Percentiles rank a stretch among this genome's conserved stretches.
phyloP scores from a whole-genome alignment of 2,329 filamentous ascomycete genomes.

The Aspergillus pseudotamarii region DNA sequence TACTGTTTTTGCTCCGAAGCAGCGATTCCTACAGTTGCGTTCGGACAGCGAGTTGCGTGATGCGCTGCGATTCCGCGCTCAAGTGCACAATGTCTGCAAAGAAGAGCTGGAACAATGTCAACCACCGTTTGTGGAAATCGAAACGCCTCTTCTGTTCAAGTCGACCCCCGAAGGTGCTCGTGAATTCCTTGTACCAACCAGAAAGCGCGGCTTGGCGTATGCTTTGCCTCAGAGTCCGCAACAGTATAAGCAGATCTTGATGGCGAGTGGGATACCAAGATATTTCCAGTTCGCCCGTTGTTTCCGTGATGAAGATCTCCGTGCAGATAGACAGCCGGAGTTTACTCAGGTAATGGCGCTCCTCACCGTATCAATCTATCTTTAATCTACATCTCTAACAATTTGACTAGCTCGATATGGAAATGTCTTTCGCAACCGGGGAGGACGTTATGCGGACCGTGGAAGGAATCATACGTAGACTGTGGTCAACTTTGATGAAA shows the following conservation, averaged over 20 bases:
- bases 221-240: constrained; percentile 95
- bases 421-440: constrained; percentile 83
- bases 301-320: constrained; percentile 91
- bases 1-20: constrained; percentile 71
- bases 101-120: constrained; percentile 58
- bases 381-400: background rate
- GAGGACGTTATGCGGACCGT: constrained; percentile 67
- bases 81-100: constrained; percentile 58
- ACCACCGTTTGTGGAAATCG: constrained; percentile 70
- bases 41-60: constrained; percentile 69
- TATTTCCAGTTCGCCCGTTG: constrained; percentile 95
- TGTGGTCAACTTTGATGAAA: constrained; percentile 58
- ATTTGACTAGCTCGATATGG: constrained; percentile 73
- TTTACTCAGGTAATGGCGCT: constrained; percentile 76
- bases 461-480: constrained; percentile 53
- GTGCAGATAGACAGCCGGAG: constrained; percentile 91
- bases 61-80: constrained; percentile 71
- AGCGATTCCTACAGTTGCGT: constrained; percentile 82
- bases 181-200: constrained; percentile 90
- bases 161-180: constrained; percentile 94
- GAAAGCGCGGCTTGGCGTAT: constrained; percentile 75
- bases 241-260: constrained; percentile 97
- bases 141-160: constrained; percentile 95
- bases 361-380: background rate
- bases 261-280: constrained; percentile 79